Base-by-base conservation (phyloP, 106 monocot species). In the Dendrobium nobile region DNA sequence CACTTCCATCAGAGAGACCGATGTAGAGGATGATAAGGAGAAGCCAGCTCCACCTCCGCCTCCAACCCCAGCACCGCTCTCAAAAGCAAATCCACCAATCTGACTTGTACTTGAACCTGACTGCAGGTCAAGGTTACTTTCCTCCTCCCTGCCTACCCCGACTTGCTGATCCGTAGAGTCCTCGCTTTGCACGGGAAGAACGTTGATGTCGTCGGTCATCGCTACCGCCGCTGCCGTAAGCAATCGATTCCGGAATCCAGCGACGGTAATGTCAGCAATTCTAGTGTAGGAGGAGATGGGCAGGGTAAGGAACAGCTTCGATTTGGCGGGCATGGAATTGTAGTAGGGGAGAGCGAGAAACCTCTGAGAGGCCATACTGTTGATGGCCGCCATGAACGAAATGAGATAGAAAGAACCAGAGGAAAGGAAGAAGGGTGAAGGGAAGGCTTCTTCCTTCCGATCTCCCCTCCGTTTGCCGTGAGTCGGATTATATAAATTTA, bases 61-160 rank as follows among this genome's bases (percentile, higher is more conserved):
- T 6, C 84, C 75, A 59, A 72, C 82, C 1, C 75, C 72, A 28
- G 48, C 72, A 47, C 85, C 78, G 80, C 85, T 61, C 75, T 91
- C 78, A 55, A 88, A 88, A 9, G 91, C 84, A 31, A 88, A 85
- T 16, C 80, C 86, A 2, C 83, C 84, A 43, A 86, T 79, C 73
- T 86, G 82, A 15, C 20, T 40, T 64, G 40, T 37, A 68, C 58
- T 54, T 40, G 80, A 42, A 27, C 41, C 47, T 37, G 33, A 33
- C 41, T 73, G 37, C 37, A 37, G 73, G 73, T 78, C 81, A n/a
- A 58, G 7, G 26, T 9, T 9, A 1, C 40, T 59, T 19, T 74
- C 73, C 31, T 55, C 77, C 74, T 68, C 78, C 43, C 55, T 77
- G 73, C 20, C 73, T 8, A 77, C 28, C 19, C 76, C 87, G 40